Conservation (phyloP, 495 filamentous ascomycete genomes). For the Penicillium angulare region DNA sequence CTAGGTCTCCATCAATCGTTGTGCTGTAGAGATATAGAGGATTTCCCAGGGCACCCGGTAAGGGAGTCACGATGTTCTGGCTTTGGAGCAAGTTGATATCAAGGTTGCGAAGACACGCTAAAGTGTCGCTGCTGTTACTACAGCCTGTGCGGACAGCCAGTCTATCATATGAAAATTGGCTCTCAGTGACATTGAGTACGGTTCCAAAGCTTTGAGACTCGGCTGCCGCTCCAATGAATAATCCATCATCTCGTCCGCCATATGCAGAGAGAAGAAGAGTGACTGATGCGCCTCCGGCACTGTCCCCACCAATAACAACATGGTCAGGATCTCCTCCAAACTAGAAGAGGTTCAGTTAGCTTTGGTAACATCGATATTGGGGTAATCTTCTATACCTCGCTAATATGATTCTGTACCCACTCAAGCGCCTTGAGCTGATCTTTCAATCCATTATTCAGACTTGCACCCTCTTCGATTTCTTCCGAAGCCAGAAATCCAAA, state of each 20-base stretch:
- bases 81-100: slow-evolving; percentile 49
- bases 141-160: slow-evolving; percentile 60
- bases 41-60: slow-evolving; percentile 44
- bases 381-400: slow-evolving; percentile 42
- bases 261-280: slow-evolving; percentile 67
- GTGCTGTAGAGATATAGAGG: slow-evolving; percentile 62
- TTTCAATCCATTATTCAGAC: slow-evolving; percentile 68
- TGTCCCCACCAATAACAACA: slow-evolving; percentile 70
- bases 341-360: slow-evolving; percentile 19
- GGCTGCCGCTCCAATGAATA: slow-evolving; percentile 63
- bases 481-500: slow-evolving; percentile 70
- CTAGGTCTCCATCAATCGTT: slow-evolving; percentile 57
- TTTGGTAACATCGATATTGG: background rate
- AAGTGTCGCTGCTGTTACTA: slow-evolving; percentile 38
- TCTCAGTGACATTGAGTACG: slow-evolving; percentile 56
- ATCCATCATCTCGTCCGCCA: slow-evolving; percentile 47
- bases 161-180: slow-evolving; percentile 64
- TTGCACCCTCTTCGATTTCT: slow-evolving; percentile 50
- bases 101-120: slow-evolving; percentile 57
- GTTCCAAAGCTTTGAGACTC: slow-evolving; percentile 66
- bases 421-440: slow-evolving; percentile 66
- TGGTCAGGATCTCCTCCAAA: slow-evolving; percentile 74
- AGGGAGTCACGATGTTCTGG: slow-evolving; percentile 52
- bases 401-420: slow-evolving; percentile 69
- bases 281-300: slow-evolving; percentile 67